Percentiles rank a stretch among this genome's conserved stretches.
These are phyloP conservation scores for Otatea glauca DNA, from an alignment of 176 grass and related monocot genomes.

Conservation along the genomic window DNA sequence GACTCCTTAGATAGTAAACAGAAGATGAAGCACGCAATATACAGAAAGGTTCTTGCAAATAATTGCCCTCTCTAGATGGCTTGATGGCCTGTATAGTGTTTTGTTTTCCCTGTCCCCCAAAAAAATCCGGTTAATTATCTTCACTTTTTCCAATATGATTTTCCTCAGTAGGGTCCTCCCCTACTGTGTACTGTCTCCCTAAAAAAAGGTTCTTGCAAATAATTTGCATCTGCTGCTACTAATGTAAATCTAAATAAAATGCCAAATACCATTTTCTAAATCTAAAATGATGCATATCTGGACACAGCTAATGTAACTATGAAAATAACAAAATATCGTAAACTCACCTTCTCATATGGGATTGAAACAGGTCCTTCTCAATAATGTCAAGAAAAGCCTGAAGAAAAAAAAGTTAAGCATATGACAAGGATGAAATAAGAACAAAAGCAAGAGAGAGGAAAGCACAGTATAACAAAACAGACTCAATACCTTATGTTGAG, in stretches of 20 bases:
- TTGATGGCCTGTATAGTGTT: no score
- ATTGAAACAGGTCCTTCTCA: slow-evolving; percentile 92
- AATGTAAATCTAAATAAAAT: background rate
- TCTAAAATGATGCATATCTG: background rate
- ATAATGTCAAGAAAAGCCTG: slow-evolving; percentile 95
- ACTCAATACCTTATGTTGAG: slow-evolving; percentile 87
- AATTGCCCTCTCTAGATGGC: no score
- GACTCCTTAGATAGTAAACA: background rate
- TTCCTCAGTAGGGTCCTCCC: no score
- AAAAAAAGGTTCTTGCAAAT: background rate
- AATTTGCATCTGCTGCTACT: slow-evolving; percentile 27
- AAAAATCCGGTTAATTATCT: no score
- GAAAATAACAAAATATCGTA: slow-evolving; percentile 6
- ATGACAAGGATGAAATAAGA: slow-evolving; percentile 22
- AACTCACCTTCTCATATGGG: slow-evolving; percentile 90
- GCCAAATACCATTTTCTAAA: background rate
- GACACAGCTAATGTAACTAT: background rate
- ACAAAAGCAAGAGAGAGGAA: background rate
- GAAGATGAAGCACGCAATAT: slow-evolving; percentile 20
- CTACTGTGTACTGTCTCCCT: no score
- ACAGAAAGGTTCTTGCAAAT: background rate
- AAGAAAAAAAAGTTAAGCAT: slow-evolving; percentile 32
- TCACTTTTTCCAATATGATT: no score
- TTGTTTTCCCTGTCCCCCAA: no score
- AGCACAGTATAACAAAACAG: background rate